Percentiles rank a stretch among this genome's conserved stretches.
Evolutionary conservation across 345 rosid species (phyloP).

Genomic region (Iberis pinnata): DNA sequence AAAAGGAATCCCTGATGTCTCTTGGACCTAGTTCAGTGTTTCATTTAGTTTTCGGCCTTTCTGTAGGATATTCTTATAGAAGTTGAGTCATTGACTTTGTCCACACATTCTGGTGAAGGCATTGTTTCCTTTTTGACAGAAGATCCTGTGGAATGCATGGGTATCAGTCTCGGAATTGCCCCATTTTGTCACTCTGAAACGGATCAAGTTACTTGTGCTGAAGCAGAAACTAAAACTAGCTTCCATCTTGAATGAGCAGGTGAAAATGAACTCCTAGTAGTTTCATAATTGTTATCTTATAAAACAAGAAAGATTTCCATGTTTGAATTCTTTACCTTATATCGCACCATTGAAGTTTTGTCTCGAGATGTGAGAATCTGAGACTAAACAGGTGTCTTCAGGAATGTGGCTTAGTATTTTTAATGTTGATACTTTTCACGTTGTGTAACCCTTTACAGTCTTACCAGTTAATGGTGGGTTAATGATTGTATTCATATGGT

Average conservation of each 20-base stretch:
- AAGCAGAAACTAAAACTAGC: slow-evolving; percentile 75
- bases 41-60: slow-evolving; percentile 1
- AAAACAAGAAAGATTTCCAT: no score
- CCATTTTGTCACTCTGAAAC: slow-evolving; percentile 71
- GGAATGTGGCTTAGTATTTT: no score
- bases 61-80: no score
- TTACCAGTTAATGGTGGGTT: no score
- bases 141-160: slow-evolving; percentile 77
- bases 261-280: slow-evolving; percentile 34
- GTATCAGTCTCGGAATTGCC: slow-evolving; percentile 64
- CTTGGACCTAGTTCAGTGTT: background rate
- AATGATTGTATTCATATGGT: no score
- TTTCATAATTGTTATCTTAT: background rate
- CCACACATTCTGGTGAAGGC: no score
- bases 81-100: no score
- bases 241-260: slow-evolving; percentile 79
- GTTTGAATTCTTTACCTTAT: background rate
- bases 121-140: slow-evolving; percentile 50
- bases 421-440: no score
- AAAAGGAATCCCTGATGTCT: background rate
- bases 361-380: no score
- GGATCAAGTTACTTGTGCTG: slow-evolving; percentile 62
- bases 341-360: no score
- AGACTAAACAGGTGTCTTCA: no score
- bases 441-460: no score